Base-by-base conservation (phyloP, 2,329 filamentous ascomycete species). In the Sclerotinia glacialis region DNA sequence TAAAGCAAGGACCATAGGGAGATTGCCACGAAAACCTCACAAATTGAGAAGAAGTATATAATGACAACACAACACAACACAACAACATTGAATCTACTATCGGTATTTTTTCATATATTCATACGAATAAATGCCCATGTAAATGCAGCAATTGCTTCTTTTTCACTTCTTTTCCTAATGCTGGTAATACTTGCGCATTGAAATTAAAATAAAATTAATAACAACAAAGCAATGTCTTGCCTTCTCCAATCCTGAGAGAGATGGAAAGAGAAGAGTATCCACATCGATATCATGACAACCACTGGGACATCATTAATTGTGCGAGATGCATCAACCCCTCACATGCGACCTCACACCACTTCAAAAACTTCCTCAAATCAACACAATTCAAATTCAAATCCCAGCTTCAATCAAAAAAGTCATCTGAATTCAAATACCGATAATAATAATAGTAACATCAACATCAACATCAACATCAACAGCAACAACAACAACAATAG, bases 281-380 rank as follows among this genome's bases (percentile, higher is more conserved):
- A 65, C 53, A 65, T 50, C 62, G 53, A 65, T 44, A 65, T 50
- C 63, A 65, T 26, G 23, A 44, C 64, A 52, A 59, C 53, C 40
- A 40, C 63, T 44, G 49, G 62, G 44, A 58, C 52, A 46, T 47
- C 62, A 44, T 46, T 54, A 47, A 42, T 47, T 28, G 28, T 59
- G 42, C 63, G 42, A 58, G 64, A 60, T 53, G 64, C 55, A 60
- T 52, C 44, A 50, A 42, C 54, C 52, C 44, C 53, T 65, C 49
- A 47, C 34, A 66, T 63, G 67, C 58, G 63, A 53, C 67, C 64
- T 68, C 49, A 66, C 49, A 55, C 52, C 53, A 64, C 66, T 64
- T 67, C 42, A 50, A 42, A 58, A 40, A 26, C 50, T 18, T 42
- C 47, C 46, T 63, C 60, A 53, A 53, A 53, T 31, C 47, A 34